Conservation (phyloP, 495 filamentous ascomycete genomes). For the Chaetomium fimeti region DNA sequence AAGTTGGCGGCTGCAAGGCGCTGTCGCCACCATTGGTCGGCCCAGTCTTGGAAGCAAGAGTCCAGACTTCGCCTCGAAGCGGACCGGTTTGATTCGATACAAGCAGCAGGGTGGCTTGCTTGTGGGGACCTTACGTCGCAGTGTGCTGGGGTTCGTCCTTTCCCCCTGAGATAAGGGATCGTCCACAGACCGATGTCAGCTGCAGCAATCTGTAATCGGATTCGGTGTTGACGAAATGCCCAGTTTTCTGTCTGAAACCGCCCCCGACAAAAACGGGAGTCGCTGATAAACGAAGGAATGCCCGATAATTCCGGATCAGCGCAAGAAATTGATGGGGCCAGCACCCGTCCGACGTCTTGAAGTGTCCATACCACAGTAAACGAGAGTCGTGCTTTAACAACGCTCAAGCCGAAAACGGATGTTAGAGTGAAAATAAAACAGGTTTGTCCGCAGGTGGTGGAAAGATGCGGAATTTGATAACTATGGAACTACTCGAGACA, state of each 20-base stretch:
- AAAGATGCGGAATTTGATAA: neutral
- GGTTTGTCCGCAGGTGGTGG: neutral
- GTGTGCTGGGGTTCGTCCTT: neutral
- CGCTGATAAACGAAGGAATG: constrained; percentile 1
- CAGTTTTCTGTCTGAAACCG: constrained; percentile 5
- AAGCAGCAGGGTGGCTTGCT: constrained; percentile 1
- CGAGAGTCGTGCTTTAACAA: neutral
- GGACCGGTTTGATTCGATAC: constrained; percentile 26
- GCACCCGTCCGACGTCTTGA: no score
- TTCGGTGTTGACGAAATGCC: neutral
- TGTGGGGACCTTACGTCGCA: neutral
- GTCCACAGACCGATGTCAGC: neutral
- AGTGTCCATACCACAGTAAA: neutral
- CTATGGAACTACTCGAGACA: no score
- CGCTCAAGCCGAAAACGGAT: no score
- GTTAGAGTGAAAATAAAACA: no score
- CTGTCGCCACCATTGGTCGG: constrained; percentile 27
- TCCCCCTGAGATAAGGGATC: constrained; percentile 5
- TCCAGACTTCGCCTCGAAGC: constrained; percentile 20
- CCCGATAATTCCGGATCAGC: constrained; percentile 10
- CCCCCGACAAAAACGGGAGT: neutral
- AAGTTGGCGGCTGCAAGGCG: constrained; percentile 14
- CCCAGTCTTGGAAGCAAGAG: neutral
- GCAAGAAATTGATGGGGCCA: constrained; percentile 1
- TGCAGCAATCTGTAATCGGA: neutral